Base-by-base conservation (phyloP, 441 rosid genomes). In the Euphorbia neoarborescens region DNA sequence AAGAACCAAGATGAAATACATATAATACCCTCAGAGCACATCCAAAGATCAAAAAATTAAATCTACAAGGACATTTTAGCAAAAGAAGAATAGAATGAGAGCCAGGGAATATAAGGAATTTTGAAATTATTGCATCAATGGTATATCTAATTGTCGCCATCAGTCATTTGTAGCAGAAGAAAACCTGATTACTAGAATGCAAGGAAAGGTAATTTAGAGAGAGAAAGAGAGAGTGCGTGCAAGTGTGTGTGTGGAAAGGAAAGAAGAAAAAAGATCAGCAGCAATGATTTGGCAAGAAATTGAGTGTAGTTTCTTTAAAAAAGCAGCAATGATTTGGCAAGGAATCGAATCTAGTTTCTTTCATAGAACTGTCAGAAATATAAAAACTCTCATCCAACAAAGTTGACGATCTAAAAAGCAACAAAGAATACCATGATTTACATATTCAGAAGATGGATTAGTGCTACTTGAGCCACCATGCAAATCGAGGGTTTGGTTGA, bases 341-440 rank as follows among this genome's bases (percentile, higher is more conserved):
- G 24, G 22, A 30, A 24, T 25, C 25, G 37, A 48, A 22, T 5
- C 19, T 13, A 34, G 14, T 32, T 66, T 35, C 22, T 25, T 17
- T 2, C 58, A 60, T 56, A 60, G 28, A 53, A 22, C 68, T 66
- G 53, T 54, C 73, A 64, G 58, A 56, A 11, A n/a, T 22, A 28
- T 48, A 34, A 50, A 62, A 62, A 54, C 28, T 44, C 34, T 62
- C 28, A 54, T 35, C 13, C 13, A 38, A 62, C 34, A 38, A 72
- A 72, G 62, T 32, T 63, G 66, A 44, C 28, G 17, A 66, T 68
- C 42, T 22, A 71, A 65, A 48, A 35, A 71, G 66, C 51, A 63
- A 68, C 19, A 65, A 75, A 65, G 76, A 79, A 81, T 85, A 79
- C 98, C 98, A 71, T 92, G 97, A 75, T 90, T 92, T 68, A 90